These are phyloP conservation scores for Calocera viscosa DNA, from an alignment of 768 basidiomycete genomes.

Conservation along the genomic window DNA sequence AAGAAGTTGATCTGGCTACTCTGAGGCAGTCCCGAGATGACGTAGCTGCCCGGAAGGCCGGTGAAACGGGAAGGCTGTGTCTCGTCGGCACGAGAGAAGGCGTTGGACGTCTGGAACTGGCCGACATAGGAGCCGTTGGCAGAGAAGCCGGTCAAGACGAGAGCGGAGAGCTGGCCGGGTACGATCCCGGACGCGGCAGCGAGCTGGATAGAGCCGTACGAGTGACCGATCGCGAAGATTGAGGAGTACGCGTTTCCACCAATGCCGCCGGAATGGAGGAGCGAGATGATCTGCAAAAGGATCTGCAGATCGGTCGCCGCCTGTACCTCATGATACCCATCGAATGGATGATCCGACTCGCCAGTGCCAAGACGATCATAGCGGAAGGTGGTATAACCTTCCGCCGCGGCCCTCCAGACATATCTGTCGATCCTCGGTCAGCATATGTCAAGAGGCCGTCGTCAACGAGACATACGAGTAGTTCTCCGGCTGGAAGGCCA, in stretches of 20 bases:
- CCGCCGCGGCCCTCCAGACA: conserved; percentile 12
- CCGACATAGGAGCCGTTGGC: conserved; percentile 11
- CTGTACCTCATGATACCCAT: conserved; percentile 13
- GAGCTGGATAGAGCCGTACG: conserved; percentile 15
- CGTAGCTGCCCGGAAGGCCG: conserved; percentile 11
- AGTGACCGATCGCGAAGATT: conserved; percentile 16
- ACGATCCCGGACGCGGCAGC: neutral
- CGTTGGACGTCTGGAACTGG: conserved; percentile 14
- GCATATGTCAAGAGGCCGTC: neutral
- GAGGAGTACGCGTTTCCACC: conserved; percentile 11
- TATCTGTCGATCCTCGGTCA: conserved; percentile 8
- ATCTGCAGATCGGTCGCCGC: neutral
- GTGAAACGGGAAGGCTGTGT: conserved; percentile 13
- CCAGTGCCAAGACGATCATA: conserved; percentile 18
- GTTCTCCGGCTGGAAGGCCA: neutral
- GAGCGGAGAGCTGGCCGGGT: conserved; percentile 9
- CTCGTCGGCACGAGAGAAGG: conserved; percentile 11
- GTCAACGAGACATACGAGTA: conserved; percentile 4
- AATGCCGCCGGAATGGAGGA: conserved; percentile 12
- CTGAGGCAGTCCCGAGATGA: conserved; percentile 12
- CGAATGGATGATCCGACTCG: conserved; percentile 13
- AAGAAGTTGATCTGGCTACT: conserved; percentile 17
- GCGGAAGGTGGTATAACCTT: conserved; percentile 17
- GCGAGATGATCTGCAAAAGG: neutral
- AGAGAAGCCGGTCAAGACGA: conserved; percentile 15